phyloP scores from a whole-genome alignment of 306 rosid species.

The Sechiopsis laciniata region DNA sequence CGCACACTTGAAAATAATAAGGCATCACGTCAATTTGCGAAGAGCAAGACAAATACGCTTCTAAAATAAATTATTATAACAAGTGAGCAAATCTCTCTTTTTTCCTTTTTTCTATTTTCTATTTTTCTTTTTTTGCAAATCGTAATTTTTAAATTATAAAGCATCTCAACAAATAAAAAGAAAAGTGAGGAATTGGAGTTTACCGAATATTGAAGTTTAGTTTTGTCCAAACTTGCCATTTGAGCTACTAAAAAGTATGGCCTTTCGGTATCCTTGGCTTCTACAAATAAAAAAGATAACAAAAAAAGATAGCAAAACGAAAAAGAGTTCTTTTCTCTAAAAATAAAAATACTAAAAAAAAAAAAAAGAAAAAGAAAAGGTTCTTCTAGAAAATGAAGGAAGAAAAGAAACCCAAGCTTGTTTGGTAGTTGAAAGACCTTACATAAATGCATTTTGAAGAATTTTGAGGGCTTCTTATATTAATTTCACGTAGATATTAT shows the following conservation, averaged over 20 bases:
- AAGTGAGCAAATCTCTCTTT: no score
- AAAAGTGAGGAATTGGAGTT: background rate
- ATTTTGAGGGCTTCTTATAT: background rate
- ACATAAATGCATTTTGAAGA: background rate
- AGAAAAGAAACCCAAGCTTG: background rate
- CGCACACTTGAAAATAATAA: no score
- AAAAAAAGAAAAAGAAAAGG: no score
- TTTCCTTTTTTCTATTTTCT: no score
- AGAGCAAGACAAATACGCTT: no score
- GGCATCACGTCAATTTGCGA: no score
- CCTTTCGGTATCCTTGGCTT: background rate
- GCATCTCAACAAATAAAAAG: background rate
- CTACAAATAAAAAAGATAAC: background rate
- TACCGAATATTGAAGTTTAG: background rate
- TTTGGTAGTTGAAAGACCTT: background rate
- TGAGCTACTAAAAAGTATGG: constrained; percentile 7
- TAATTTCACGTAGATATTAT: background rate
- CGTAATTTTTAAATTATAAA: no score
- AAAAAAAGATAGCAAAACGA: background rate
- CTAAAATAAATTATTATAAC: no score
- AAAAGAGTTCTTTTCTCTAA: background rate
- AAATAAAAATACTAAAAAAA: no score
- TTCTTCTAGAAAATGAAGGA: background rate
- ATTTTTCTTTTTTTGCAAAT: no score
- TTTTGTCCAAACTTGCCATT: constrained; percentile 14